Conservation (phyloP, 2,329 filamentous ascomycete genomes). For the Triangularia setosa region DNA sequence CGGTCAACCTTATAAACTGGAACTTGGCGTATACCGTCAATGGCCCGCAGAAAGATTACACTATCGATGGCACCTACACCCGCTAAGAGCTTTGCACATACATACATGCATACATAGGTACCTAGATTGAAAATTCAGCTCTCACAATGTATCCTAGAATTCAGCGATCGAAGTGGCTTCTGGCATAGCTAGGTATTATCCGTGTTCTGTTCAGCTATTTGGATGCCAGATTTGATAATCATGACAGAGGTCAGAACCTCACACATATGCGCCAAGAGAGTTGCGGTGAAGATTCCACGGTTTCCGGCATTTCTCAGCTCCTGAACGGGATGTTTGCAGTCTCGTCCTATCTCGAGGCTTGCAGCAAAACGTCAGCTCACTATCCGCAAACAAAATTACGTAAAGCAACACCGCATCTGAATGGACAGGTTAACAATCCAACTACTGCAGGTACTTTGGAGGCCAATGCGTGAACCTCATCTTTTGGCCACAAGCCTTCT, state of each 20-base stretch:
- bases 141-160: too few relatives aligned
- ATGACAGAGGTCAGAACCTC: neutral
- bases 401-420: neutral
- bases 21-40: slow-evolving; percentile 61
- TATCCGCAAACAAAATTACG: neutral
- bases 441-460: neutral
- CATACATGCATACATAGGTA: too few relatives aligned
- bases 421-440: neutral
- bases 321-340: neutral
- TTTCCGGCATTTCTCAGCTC: neutral
- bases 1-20: slow-evolving; percentile 56
- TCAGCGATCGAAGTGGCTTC: too few relatives aligned
- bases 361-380: neutral
- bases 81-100: slow-evolving; percentile 29
- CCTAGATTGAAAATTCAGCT: too few relatives aligned
- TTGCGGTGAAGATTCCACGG: neutral
- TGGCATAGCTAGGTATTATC: neutral
- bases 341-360: neutral
- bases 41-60: slow-evolving; percentile 72
- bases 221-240: neutral
- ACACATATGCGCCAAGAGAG: neutral
- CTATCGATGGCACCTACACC: slow-evolving; percentile 51
- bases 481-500: neutral
- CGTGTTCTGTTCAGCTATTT: neutral
- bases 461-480: neutral